Base-by-base conservation (phyloP, 805 yeast genomes). In the Saccharomycopsis sp. region DNA sequence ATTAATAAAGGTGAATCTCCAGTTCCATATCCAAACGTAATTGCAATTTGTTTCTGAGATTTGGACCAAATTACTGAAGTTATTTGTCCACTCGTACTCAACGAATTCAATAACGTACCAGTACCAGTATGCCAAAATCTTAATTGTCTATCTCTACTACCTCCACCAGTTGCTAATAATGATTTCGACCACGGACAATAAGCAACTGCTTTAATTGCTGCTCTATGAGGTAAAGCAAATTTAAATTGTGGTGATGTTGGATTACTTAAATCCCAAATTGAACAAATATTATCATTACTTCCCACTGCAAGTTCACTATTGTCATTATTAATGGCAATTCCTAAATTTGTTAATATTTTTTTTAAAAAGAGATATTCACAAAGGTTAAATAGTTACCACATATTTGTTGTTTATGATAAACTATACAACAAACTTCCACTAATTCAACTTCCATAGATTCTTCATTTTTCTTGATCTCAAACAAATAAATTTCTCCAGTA, bases 141-240 rank as follows among this genome's bases (percentile, higher is more conserved):
- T 6, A 87, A 72, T n/a, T 70, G 70, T 37, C 88, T 63, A 55
- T 88, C 96, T 50, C 75, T 77, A 17, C 79, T 73, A 0, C 96
- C 96, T 2, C 92, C 96, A 0, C 96, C 96, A 0, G 96, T 86
- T 1, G 89, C 96, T 27, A 88, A 56, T 6, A 88, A 59, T 2
- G 80, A 68, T 12, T 74, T 74, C 15, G 85, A 69, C 96, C 96
- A 87, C 0, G 96, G 96, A 54, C 96, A 88, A 51, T 74, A 88
- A 3, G 89, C 81, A 34, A 88, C 63, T 0, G 95, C 96, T 51
- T 87, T 87, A 0, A 88, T 88, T 0, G 96, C 96, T 1, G 95
- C 94, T 2, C 64, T 61, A 52, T 88, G 96, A 1, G 68, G 72
- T 38, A 87, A 61, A 8, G 58, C 54, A 52, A 67, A 74, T 45